phyloP scores from a whole-genome alignment of 176 grass and related monocot genomes.

The sorghum (Sorghum bicolor) region Sorghum_bicolor_NCBIv3 NC_012876.2:6635001-6635500 shows the following conservation, averaged over 20 bases:
- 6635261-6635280: not conserved
- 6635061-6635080: constrained; percentile 2
- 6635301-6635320: not conserved
- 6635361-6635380: not conserved
- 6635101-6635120: not conserved
- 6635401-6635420: not conserved
- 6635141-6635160: not conserved
- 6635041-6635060: constrained; percentile 9
- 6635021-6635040: constrained; percentile 39
- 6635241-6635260: not conserved
- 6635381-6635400: not conserved
- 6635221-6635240: not conserved
- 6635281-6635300: not conserved
- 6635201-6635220: not conserved
- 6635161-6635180: not conserved
- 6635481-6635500: not conserved
- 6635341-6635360: not conserved
- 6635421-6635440: not conserved
- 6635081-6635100: constrained; percentile 18
- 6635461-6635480: not conserved
- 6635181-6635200: not conserved
- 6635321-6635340: not conserved
- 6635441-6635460: not conserved
- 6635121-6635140: not conserved
- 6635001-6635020: constrained; percentile 59